Base-by-base conservation (phyloP, 768 basidiomycete genomes). In the Glaciozyma martinii region DNA sequence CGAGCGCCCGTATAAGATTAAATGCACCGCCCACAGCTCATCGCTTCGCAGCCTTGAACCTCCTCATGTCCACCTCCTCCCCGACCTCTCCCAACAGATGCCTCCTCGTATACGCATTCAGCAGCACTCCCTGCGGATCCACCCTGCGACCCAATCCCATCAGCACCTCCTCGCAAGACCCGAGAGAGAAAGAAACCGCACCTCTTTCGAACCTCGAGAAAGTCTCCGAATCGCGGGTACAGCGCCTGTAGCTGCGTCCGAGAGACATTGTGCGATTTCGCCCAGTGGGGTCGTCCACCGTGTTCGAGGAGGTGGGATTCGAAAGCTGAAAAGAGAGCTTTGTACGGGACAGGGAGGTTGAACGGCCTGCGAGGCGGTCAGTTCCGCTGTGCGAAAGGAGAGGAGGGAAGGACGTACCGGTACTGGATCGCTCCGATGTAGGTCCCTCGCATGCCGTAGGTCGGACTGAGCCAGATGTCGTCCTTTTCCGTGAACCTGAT, bases 351-450 rank as follows among this genome's bases (percentile, higher is more conserved):
- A 72, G 72, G 90, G 86, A 40, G 76, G 73, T 76, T 93, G 90
- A 74, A 89, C 90, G 49, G 81, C 80, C 60, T 81, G 79, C 75
- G 56, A 90, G 62, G 80, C 84, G 78, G 91, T 92, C 27, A 23
- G 42, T 2, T 16, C 25, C 16, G 16, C 25, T 7, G 12, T 15
- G 10, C 19, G 27, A 40, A 25, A 23, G 37, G 44, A 23, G 19
- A 59, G 46, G n/a, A 46, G 40, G 43, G 18, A 56, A 52, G 37
- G 8, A 78, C 88, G 73, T 63, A 97, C 94, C 90, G 90, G 80
- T 86, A 99, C 74, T 93, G 90, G n/a, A 95, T 84, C 59, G 98
- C 84, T n/a, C 95, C 95, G 65, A 99, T 89, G 88, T 92, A 99
- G 71, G 86, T 88, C 12, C 88, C 92, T 75, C 78, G 79, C 62